Evolutionary conservation across 2,329 filamentous ascomycete genomes (phyloP).

Genomic region (Colletotrichum liaoningense): DNA sequence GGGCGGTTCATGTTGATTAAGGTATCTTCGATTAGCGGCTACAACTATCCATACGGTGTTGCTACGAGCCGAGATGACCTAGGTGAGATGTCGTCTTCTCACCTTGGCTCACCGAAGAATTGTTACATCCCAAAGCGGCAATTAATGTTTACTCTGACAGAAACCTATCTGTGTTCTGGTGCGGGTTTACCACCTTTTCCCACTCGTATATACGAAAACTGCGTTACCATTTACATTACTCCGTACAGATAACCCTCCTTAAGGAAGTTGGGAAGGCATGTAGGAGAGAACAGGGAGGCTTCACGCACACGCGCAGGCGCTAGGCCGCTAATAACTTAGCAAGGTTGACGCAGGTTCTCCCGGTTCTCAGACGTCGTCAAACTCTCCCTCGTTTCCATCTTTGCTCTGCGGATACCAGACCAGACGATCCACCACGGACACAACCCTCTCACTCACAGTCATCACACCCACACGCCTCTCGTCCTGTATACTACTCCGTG

Average conservation of each 20-base stretch:
- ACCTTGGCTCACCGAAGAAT: background rate
- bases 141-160: background rate
- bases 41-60: background rate
- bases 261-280: background rate
- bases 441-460: slow-evolving; percentile 26
- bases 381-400: slow-evolving; percentile 23
- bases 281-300: background rate
- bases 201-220: too few species aligned
- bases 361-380: slow-evolving; percentile 31
- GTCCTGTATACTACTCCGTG: background rate
- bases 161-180: too few species aligned
- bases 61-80: background rate
- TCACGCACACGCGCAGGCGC: background rate
- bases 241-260: too few species aligned
- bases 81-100: background rate
- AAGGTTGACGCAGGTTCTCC: slow-evolving; percentile 14
- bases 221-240: too few species aligned
- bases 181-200: too few species aligned
- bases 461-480: background rate
- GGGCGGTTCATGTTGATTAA: background rate
- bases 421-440: slow-evolving; percentile 35
- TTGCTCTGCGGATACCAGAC: slow-evolving; percentile 21
- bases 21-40: background rate
- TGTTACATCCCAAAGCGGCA: background rate
- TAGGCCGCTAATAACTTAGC: background rate